These are phyloP conservation scores for Kwoniella shivajii DNA, from an alignment of 1,284 basidiomycete genomes.

Conservation along the genomic window DNA sequence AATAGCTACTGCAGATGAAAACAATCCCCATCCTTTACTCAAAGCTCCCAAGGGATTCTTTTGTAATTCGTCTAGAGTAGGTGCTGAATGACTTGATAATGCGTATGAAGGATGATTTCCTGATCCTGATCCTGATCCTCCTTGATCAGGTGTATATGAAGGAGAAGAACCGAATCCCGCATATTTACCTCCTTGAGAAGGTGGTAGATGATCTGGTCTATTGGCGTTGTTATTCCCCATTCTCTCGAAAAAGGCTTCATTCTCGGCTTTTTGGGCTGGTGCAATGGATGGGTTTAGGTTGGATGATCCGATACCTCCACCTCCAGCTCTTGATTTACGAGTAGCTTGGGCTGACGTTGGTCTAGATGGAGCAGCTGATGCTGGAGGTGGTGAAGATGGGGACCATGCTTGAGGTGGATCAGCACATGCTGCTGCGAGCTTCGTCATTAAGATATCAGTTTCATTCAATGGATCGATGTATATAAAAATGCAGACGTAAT, in stretches of 20 bases:
- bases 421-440: conserved; percentile 49
- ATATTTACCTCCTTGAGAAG: conserved; percentile 54
- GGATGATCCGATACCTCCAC: conserved; percentile 24
- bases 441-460: background rate
- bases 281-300: conserved; percentile 24
- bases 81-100: conserved; percentile 47
- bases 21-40: conserved; percentile 54
- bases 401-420: conserved; percentile 47
- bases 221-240: conserved; percentile 48
- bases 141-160: conserved; percentile 5
- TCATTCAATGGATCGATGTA: background rate
- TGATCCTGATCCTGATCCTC: conserved; percentile 3
- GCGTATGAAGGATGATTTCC: conserved; percentile 46
- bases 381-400: conserved; percentile 45
- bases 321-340: conserved; percentile 46
- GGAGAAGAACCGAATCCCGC: conserved; percentile 52
- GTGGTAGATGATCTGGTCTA: conserved; percentile 50
- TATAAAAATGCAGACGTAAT: background rate
- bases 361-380: conserved; percentile 35
- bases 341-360: conserved; percentile 49
- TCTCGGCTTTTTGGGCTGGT: conserved; percentile 24
- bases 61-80: conserved; percentile 52
- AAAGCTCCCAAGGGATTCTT: conserved; percentile 49
- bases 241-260: conserved; percentile 54
- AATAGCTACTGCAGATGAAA: conserved; percentile 47